These are phyloP conservation scores for Aspergillus nidulans DNA, from an alignment of 495 filamentous ascomycete species.

Conservation along the genomic window DNA sequence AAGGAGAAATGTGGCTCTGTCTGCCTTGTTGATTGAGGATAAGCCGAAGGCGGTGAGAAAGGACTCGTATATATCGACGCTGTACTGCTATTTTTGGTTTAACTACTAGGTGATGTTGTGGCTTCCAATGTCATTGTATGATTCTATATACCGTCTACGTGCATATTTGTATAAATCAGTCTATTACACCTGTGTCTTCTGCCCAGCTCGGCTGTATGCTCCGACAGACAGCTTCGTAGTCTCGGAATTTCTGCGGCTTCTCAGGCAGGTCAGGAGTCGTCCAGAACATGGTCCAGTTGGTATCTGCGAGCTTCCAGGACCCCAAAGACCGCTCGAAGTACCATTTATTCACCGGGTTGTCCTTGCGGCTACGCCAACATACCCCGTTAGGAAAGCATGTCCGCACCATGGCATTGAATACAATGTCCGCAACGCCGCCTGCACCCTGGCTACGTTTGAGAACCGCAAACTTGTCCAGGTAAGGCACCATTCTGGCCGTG, in stretches of 20 bases:
- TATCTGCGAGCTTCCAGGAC: slow-evolving; percentile 70
- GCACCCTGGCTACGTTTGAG: slow-evolving; percentile 82
- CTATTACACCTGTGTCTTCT: slow-evolving; percentile 59
- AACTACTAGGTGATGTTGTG: not conserved
- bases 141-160: slow-evolving; percentile 9
- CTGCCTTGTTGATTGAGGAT: not conserved
- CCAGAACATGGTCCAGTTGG: slow-evolving; percentile 97
- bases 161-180: slow-evolving; percentile 35
- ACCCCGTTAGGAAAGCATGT: slow-evolving; percentile 78
- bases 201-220: slow-evolving; percentile 79
- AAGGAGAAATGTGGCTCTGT: not conserved
- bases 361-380: slow-evolving; percentile 73
- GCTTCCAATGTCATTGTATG: not conserved
- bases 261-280: slow-evolving; percentile 63
- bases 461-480: slow-evolving; percentile 97
- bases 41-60: not conserved
- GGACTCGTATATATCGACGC: not conserved
- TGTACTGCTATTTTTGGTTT: slow-evolving; percentile 2
- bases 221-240: slow-evolving; percentile 81
- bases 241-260: slow-evolving; percentile 55
- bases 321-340: slow-evolving; percentile 89
- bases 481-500: slow-evolving; percentile 67
- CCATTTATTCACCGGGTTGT: slow-evolving; percentile 90
- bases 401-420: slow-evolving; percentile 93
- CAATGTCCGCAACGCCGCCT: slow-evolving; percentile 88